Percentiles rank a stretch among this genome's conserved stretches.
Conservation (phyloP, 2,329 filamentous ascomycete genomes). For the Lanzia echinophila region DNA sequence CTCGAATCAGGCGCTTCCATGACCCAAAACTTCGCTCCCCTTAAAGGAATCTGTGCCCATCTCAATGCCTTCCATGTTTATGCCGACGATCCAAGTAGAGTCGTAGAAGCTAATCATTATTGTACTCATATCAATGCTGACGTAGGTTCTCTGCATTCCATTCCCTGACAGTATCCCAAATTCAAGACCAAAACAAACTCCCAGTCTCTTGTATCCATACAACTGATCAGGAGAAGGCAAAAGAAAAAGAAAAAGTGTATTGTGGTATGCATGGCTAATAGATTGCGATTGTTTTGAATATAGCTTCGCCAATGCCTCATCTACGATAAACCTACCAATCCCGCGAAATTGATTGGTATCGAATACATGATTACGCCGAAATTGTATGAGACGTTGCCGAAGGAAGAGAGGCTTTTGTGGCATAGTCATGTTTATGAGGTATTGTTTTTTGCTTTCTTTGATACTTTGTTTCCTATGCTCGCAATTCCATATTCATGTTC, state of each 20-base stretch:
- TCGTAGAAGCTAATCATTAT: slow-evolving; percentile 78
- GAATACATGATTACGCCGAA: slow-evolving; percentile 66
- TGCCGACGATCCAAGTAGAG: slow-evolving; percentile 46
- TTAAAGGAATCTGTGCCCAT: slow-evolving; percentile 73
- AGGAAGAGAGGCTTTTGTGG: slow-evolving; percentile 68
- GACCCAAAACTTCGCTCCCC: slow-evolving; percentile 60
- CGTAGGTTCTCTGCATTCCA: slow-evolving; percentile 54
- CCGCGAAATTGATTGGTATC: slow-evolving; percentile 71
- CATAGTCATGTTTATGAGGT: slow-evolving; percentile 61
- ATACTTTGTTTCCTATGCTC: slow-evolving; percentile 20
- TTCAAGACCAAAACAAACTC: too few species aligned
- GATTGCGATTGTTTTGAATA: background rate
- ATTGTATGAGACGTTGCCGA: slow-evolving; percentile 59
- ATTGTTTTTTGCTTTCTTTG: slow-evolving; percentile 48
- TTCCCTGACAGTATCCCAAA: slow-evolving; percentile 37
- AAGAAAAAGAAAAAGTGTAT: background rate
- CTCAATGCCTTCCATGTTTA: slow-evolving; percentile 80
- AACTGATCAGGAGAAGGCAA: background rate
- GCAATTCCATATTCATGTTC: too few species aligned
- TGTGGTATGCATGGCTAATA: background rate
- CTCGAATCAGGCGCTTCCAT: slow-evolving; percentile 56
- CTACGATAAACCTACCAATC: slow-evolving; percentile 63
- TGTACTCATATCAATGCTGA: slow-evolving; percentile 70
- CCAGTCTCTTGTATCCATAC: too few species aligned
- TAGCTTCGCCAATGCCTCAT: slow-evolving; percentile 65